These are phyloP conservation scores for Lupinus albus DNA, from an alignment of 306 rosid genomes.

Conservation along the genomic window DNA sequence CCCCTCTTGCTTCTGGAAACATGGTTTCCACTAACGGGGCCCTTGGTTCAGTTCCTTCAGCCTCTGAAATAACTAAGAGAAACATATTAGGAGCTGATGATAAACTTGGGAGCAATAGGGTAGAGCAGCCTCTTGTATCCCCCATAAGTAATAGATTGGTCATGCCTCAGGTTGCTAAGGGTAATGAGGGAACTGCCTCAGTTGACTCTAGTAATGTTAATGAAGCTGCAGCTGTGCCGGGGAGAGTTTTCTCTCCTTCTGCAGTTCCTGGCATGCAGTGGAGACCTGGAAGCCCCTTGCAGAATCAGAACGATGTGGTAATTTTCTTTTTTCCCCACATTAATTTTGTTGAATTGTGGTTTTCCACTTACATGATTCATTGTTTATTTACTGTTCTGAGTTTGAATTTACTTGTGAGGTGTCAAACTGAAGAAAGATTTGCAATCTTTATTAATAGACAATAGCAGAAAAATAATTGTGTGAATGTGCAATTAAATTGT, in stretches of 20 bases:
- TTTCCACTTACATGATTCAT: background rate
- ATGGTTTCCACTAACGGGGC: conserved; percentile 58
- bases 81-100: conserved; percentile 74
- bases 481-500: background rate
- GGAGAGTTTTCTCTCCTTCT: conserved; percentile 76
- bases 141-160: conserved; percentile 63
- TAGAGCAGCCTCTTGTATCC: conserved; percentile 65
- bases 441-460: background rate
- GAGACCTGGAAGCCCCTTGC: conserved; percentile 83
- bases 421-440: background rate
- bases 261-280: conserved; percentile 73
- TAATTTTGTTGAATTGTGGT: conserved; percentile 15
- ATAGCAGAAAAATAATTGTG: background rate
- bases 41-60: conserved; percentile 62
- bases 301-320: conserved; percentile 69
- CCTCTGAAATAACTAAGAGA: conserved; percentile 68
- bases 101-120: conserved; percentile 63
- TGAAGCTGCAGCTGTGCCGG: conserved; percentile 65
- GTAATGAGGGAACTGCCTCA: conserved; percentile 59
- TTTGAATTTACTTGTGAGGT: conserved; percentile 26
- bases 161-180: conserved; percentile 63
- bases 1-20: conserved; percentile 59
- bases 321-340: conserved; percentile 7
- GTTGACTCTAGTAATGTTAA: conserved; percentile 56
- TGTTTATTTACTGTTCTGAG: conserved; percentile 16